These are phyloP conservation scores for Aureobasidium sp. DNA, from an alignment of 2,329 filamentous ascomycete genomes.

Conservation along the genomic window DNA sequence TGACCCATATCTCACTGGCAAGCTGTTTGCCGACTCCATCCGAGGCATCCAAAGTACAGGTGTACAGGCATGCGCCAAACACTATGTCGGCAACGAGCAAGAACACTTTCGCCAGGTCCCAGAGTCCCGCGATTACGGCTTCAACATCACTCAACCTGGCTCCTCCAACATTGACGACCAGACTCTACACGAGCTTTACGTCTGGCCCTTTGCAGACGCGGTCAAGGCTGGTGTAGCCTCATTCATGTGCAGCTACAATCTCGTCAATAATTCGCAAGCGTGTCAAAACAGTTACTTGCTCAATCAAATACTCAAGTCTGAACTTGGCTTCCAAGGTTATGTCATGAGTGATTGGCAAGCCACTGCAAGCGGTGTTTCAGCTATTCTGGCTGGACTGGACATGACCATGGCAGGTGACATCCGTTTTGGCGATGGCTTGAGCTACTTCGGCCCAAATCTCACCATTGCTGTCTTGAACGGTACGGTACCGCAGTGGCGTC, in stretches of 20 bases:
- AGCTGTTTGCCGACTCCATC: slow-evolving; percentile 36
- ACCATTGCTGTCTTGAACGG: slow-evolving; percentile 25
- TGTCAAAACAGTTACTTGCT: slow-evolving; percentile 54
- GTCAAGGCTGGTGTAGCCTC: slow-evolving; percentile 51
- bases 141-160: slow-evolving; percentile 45
- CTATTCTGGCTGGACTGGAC: slow-evolving; percentile 55
- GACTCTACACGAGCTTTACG: slow-evolving; percentile 43
- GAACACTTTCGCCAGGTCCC: slow-evolving; percentile 39
- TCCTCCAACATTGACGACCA: slow-evolving; percentile 60
- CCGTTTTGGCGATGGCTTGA: slow-evolving; percentile 20
- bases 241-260: slow-evolving; percentile 46
- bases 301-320: slow-evolving; percentile 61
- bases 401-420: slow-evolving; percentile 58
- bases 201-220: slow-evolving; percentile 60
- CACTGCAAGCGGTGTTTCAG: slow-evolving; percentile 54
- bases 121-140: slow-evolving; percentile 29
- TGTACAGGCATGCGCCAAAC: slow-evolving; percentile 40
- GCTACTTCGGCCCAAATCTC: slow-evolving; percentile 24
- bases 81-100: slow-evolving; percentile 57
- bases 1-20: slow-evolving; percentile 41
- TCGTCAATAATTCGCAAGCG: slow-evolving; percentile 69
- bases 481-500: slow-evolving; percentile 27
- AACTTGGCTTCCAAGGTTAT: slow-evolving; percentile 62
- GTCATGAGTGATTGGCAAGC: slow-evolving; percentile 64
- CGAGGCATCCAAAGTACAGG: slow-evolving; percentile 36